Conservation (phyloP, 805 yeast genomes). For the Metschnikowia kofuensis region DNA sequence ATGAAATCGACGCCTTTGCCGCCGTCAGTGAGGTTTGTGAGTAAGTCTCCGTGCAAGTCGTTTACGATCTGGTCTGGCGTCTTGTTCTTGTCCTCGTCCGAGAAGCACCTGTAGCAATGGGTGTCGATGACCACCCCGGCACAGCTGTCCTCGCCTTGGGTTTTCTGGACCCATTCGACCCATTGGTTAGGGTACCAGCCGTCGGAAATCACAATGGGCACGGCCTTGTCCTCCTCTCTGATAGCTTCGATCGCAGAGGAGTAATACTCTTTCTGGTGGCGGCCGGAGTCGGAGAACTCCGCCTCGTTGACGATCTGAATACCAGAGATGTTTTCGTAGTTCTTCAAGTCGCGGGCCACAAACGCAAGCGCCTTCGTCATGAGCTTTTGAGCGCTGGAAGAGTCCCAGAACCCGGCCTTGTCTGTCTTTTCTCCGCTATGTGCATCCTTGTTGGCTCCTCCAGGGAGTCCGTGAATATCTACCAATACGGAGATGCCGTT, state of each 20-base stretch:
- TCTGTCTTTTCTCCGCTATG: slow-evolving; percentile 73
- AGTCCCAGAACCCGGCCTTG: slow-evolving; percentile 63
- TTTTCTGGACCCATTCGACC: slow-evolving; percentile 60
- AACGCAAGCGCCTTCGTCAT: slow-evolving; percentile 54
- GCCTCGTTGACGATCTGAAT: slow-evolving; percentile 87
- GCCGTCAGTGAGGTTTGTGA: slow-evolving; percentile 46
- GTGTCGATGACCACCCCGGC: slow-evolving; percentile 75
- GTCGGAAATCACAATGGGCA: slow-evolving; percentile 83
- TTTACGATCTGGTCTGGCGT: slow-evolving; percentile 59
- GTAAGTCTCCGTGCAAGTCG: slow-evolving; percentile 50
- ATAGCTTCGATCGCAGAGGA: slow-evolving; percentile 59
- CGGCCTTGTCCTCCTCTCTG: slow-evolving; percentile 47
- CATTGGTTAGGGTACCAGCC: slow-evolving; percentile 91
- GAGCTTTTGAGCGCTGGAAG: slow-evolving; percentile 36
- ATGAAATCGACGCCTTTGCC: slow-evolving; percentile 60
- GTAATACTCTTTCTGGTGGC: slow-evolving; percentile 59
- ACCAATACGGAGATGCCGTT: slow-evolving; percentile 71
- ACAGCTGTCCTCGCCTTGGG: slow-evolving; percentile 27
- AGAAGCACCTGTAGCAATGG: slow-evolving; percentile 84
- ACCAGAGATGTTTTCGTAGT: slow-evolving; percentile 70
- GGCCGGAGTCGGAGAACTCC: slow-evolving; percentile 54
- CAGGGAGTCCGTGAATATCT: slow-evolving; percentile 88
- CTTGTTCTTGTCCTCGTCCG: slow-evolving; percentile 67
- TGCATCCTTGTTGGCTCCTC: slow-evolving; percentile 84
- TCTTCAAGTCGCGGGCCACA: slow-evolving; percentile 56